phyloP scores from a whole-genome alignment of 768 basidiomycete genomes.

The Suillus paluster region DNA sequence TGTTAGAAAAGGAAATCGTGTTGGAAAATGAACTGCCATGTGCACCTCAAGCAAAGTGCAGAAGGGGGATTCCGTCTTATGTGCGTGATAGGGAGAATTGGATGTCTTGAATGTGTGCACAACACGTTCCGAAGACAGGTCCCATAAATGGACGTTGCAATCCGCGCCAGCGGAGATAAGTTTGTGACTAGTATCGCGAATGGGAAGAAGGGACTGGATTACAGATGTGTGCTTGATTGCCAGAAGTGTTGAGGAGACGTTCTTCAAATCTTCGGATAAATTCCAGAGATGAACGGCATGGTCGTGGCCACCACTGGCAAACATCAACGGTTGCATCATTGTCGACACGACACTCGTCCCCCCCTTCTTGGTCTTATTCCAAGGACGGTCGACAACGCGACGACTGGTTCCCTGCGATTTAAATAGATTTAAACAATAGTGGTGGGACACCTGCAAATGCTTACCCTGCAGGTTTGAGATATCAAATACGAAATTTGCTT shows the following conservation, averaged over 20 bases:
- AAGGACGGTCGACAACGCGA: conserved; percentile 29
- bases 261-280: conserved; percentile 36
- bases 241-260: conserved; percentile 35
- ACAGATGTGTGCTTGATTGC: conserved; percentile 47
- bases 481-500: conserved; percentile 35
- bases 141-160: conserved; percentile 48
- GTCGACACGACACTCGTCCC: conserved; percentile 49
- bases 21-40: conserved; percentile 3
- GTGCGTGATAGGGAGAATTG: conserved; percentile 49
- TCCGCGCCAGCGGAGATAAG: conserved; percentile 53
- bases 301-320: conserved; percentile 55
- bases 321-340: conserved; percentile 45
- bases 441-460: not conserved
- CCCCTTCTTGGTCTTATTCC: conserved; percentile 39
- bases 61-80: conserved; percentile 40
- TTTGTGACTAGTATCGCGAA: conserved; percentile 51
- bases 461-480: not conserved
- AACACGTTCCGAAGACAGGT: conserved; percentile 50
- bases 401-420: not conserved
- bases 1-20: conserved; percentile 8
- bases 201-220: conserved; percentile 48
- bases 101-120: conserved; percentile 44
- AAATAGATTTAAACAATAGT: not conserved
- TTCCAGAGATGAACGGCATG: conserved; percentile 54
- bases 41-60: conserved; percentile 51